Conservation (phyloP, 2,329 filamentous ascomycete species). For the Ramichloridium luteum region DNA sequence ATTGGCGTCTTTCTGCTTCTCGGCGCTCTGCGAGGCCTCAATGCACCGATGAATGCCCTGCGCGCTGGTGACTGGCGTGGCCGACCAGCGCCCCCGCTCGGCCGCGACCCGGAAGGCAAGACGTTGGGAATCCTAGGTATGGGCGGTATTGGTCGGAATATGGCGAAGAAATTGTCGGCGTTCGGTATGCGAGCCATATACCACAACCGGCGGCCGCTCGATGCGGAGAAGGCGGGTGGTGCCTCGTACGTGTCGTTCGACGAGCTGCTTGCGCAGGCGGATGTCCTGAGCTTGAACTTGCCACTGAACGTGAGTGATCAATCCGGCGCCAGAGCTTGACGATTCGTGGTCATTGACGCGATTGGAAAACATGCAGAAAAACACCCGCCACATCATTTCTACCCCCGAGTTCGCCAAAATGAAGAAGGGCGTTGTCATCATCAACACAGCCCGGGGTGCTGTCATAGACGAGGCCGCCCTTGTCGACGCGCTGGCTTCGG, state of each 20-base stretch:
- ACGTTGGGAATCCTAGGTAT: conserved; percentile 70
- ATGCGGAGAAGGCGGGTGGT: conserved; percentile 41
- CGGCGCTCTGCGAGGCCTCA: conserved; percentile 65
- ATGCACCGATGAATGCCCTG: conserved; percentile 51
- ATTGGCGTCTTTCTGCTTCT: conserved; percentile 69
- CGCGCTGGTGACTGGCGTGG: conserved; percentile 59
- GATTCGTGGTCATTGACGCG: too few species aligned
- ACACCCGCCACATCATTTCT: conserved; percentile 66
- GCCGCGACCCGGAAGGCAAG: conserved; percentile 70
- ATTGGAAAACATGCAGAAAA: conserved; percentile 36
- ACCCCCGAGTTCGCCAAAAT: conserved; percentile 58
- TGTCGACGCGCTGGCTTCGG: conserved; percentile 57
- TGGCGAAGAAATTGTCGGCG: conserved; percentile 59
- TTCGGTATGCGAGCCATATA: conserved; percentile 70
- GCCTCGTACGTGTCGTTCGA: conserved; percentile 63
- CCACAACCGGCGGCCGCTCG: conserved; percentile 55
- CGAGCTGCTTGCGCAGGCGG: conserved; percentile 54
- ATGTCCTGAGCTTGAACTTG: conserved; percentile 69
- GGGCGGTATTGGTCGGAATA: conserved; percentile 71
- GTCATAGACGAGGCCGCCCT: conserved; percentile 73
- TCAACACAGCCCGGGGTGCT: conserved; percentile 74
- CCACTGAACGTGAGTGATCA: conserved; percentile 62
- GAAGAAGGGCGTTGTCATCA: conserved; percentile 64
- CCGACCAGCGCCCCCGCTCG: conserved; percentile 40
- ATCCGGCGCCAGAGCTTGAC: too few species aligned